Conservation (phyloP, 768 basidiomycete genomes). For the Agrocybe chaxingu region DNA sequence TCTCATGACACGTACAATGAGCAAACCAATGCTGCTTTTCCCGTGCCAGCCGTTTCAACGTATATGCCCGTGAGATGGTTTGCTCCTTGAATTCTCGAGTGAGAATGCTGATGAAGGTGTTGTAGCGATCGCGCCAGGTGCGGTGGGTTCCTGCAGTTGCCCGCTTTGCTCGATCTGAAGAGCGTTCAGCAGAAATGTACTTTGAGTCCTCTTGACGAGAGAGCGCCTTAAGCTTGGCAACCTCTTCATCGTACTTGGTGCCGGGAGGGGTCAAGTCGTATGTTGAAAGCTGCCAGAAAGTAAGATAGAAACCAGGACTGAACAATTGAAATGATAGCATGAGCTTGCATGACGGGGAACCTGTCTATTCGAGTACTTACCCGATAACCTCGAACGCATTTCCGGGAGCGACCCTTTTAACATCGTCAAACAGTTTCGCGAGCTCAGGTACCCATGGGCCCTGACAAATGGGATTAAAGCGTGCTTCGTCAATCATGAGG, state of each 20-base stretch:
- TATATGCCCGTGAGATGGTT: conserved; percentile 65
- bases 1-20: conserved; percentile 38
- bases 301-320: conserved; percentile 90
- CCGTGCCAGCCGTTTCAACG: conserved; percentile 69
- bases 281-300: conserved; percentile 95
- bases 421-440: conserved; percentile 67
- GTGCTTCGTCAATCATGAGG: background rate
- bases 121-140: conserved; percentile 63
- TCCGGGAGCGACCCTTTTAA: conserved; percentile 67
- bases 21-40: conserved; percentile 87
- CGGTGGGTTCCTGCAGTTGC: conserved; percentile 56
- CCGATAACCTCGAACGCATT: conserved; percentile 66
- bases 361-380: conserved; percentile 35
- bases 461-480: conserved; percentile 30
- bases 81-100: conserved; percentile 76
- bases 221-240: conserved; percentile 52
- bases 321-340: conserved; percentile 7
- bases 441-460: conserved; percentile 82
- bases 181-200: conserved; percentile 66
- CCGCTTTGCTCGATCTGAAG: conserved; percentile 60
- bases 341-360: background rate
- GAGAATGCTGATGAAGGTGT: conserved; percentile 53
- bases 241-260: conserved; percentile 77
- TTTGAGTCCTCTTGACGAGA: conserved; percentile 69
- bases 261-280: conserved; percentile 84